Evolutionary conservation across 768 basidiomycete species (phyloP).

Genomic region (Kwoniella dejecticola): DNA sequence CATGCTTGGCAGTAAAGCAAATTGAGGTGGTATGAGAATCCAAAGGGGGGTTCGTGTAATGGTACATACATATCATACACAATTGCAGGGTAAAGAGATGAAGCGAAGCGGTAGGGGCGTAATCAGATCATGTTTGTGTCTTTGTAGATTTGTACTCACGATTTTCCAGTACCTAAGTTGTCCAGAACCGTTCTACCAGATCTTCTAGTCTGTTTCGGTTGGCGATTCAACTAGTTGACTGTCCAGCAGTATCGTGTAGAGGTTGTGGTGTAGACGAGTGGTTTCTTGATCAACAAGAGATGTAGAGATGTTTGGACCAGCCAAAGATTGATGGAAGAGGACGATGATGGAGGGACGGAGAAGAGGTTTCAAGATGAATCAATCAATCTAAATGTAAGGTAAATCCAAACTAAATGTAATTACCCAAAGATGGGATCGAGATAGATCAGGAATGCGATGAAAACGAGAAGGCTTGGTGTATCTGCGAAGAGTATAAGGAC

Average conservation of each 20-base stretch:
- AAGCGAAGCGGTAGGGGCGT: not conserved
- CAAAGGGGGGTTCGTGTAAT: not conserved
- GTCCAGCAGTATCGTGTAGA: conserved; percentile 9
- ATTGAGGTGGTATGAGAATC: not conserved
- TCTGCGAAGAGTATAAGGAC: conserved; percentile 1
- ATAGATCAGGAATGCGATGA: no score
- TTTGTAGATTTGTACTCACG: conserved; percentile 3
- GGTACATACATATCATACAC: not conserved
- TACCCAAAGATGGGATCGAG: no score
- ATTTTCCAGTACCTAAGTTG: not conserved
- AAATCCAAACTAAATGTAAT: no score
- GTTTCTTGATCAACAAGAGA: conserved; percentile 2
- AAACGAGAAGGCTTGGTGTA: conserved; percentile 3
- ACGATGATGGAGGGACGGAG: not conserved
- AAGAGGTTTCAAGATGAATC: conserved; percentile 11
- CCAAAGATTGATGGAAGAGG: not conserved
- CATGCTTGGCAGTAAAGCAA: not conserved
- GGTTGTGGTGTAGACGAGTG: not conserved
- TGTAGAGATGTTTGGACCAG: conserved; percentile 2
- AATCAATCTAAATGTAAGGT: no score
- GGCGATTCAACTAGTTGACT: conserved; percentile 2
- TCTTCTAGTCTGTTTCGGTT: not conserved
- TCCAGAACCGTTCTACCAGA: not conserved
- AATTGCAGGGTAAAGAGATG: not conserved
- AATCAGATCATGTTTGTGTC: not conserved